Conservation (phyloP, 192 early-diverging fungal genomes). For the Gonapodya prolifera region DNA sequence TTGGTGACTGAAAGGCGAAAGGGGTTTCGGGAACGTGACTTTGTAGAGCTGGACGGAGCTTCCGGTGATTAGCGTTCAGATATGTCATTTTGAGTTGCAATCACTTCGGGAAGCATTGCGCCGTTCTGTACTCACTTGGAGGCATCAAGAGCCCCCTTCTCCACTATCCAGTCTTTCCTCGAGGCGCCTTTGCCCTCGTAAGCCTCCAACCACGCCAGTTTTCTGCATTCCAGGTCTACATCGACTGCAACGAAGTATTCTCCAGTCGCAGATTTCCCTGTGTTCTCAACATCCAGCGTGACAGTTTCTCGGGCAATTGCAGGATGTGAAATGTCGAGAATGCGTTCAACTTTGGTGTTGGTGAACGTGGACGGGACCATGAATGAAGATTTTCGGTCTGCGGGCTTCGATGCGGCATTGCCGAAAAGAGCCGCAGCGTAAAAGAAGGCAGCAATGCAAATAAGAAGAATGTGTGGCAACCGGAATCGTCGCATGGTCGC, state of each 20-base stretch:
- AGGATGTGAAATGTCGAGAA: neutral
- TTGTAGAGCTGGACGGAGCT: neutral
- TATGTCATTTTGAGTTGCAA: neutral
- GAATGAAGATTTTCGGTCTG: too few species aligned
- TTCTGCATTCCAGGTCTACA: neutral
- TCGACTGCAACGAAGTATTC: neutral
- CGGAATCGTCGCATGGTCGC: too few species aligned
- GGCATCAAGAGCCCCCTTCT: neutral
- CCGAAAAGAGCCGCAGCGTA: too few species aligned
- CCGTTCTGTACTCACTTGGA: neutral
- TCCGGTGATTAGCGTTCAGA: neutral
- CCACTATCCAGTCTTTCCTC: neutral
- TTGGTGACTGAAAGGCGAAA: neutral
- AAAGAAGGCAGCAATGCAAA: too few species aligned
- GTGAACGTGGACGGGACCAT: neutral
- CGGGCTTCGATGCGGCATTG: too few species aligned
- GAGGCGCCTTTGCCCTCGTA: too few species aligned
- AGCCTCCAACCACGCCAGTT: neutral
- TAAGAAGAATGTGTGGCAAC: too few species aligned
- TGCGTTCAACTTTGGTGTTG: neutral
- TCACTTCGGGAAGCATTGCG: neutral
- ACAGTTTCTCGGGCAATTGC: neutral
- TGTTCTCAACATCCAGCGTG: neutral
- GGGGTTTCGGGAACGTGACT: neutral
- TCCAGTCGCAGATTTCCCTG: neutral